Percentiles rank a stretch among this genome's conserved stretches.
Conservation (phyloP, 2,329 filamentous ascomycete species). For the Ceratocystis ficicola region DNA sequence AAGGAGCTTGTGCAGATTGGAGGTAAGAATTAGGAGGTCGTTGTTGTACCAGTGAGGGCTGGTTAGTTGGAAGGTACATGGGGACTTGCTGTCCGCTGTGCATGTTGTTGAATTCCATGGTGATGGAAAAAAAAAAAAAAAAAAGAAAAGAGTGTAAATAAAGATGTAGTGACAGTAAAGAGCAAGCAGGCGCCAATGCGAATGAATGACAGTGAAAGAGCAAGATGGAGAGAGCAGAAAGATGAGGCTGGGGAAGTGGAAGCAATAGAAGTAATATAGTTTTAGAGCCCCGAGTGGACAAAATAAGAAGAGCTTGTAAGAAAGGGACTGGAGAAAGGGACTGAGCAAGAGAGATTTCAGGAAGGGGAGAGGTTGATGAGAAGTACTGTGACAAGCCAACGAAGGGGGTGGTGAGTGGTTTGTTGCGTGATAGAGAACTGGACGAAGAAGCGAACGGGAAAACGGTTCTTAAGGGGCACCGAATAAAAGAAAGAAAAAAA, state of each 20-base stretch:
- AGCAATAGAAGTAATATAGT: constrained; percentile 15
- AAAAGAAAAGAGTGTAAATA: not conserved
- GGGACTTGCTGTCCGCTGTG: constrained; percentile 4
- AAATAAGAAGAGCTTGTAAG: not conserved
- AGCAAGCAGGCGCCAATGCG: not conserved
- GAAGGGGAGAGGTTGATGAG: not conserved
- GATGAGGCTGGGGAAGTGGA: constrained; percentile 13
- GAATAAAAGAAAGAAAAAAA: not conserved
- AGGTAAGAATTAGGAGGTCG: constrained; percentile 1
- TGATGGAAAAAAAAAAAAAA: not conserved
- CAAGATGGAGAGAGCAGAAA: constrained; percentile 1
- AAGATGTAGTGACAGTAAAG: not conserved
- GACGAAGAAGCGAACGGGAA: too few species aligned
- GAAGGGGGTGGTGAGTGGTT: not conserved
- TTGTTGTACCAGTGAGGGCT: constrained; percentile 6
- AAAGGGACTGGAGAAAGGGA: constrained; percentile 3
- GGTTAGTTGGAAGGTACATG: constrained; percentile 4
- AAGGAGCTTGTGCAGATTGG: constrained; percentile 1
- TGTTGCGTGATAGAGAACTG: constrained; percentile 1
- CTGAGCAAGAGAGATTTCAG: not conserved
- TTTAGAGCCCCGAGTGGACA: not conserved
- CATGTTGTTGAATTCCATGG: constrained; percentile 12
- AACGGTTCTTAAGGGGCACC: not conserved
- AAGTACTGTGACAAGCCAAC: not conserved
- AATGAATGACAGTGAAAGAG: constrained; percentile 3